phyloP scores from a whole-genome alignment of 2,329 filamentous ascomycete genomes.

The Akanthomyces dipterigenus region DNA sequence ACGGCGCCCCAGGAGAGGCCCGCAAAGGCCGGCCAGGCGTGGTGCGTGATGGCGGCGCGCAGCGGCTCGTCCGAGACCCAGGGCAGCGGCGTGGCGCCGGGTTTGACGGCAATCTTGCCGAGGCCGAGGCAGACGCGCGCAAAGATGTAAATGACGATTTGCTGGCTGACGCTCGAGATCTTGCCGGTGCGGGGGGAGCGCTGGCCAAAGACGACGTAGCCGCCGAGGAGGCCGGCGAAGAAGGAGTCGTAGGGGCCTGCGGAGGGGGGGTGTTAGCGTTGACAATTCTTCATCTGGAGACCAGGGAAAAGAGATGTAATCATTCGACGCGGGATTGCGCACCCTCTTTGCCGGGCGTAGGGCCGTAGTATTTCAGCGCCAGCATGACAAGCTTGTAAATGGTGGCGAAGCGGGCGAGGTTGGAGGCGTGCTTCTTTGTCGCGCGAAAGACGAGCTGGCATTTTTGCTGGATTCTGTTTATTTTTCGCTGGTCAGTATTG shows the following conservation, averaged over 20 bases:
- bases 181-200: slow-evolving; percentile 55
- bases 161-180: slow-evolving; percentile 79
- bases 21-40: slow-evolving; percentile 91
- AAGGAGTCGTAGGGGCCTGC: slow-evolving; percentile 72
- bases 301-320: neutral
- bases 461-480: slow-evolving; percentile 63
- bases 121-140: slow-evolving; percentile 81
- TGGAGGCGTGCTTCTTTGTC: slow-evolving; percentile 82
- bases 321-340: too few relatives aligned
- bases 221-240: slow-evolving; percentile 78
- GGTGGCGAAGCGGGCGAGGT: slow-evolving; percentile 84
- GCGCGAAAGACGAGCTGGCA: slow-evolving; percentile 70
- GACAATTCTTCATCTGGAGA: too few relatives aligned
- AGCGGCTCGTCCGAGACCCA: slow-evolving; percentile 41
- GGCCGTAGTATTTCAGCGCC: slow-evolving; percentile 57
- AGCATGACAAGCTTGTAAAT: slow-evolving; percentile 85
- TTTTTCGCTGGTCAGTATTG: neutral
- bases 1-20: slow-evolving; percentile 85
- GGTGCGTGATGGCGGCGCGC: slow-evolving; percentile 49
- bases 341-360: slow-evolving; percentile 54
- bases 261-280: neutral
- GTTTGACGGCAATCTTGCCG: slow-evolving; percentile 74
- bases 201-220: slow-evolving; percentile 84
- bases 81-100: slow-evolving; percentile 41
- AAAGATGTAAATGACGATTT: slow-evolving; percentile 98